phyloP scores from a whole-genome alignment of 1,139 yeast species.

The Blastobotrys capitulatus region DNA sequence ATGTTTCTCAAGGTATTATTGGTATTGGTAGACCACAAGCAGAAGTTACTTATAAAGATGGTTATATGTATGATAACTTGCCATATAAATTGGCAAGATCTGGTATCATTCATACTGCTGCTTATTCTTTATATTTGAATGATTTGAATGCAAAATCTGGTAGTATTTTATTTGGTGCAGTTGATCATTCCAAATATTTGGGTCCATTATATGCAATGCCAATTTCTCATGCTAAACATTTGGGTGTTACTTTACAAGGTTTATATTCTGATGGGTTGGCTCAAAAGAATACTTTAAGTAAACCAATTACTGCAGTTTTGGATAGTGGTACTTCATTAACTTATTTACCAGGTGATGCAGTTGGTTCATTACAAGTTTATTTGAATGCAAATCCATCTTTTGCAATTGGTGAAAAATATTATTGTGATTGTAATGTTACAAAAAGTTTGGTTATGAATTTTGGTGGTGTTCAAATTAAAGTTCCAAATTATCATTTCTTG shows the following conservation, averaged over 20 bases:
- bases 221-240: constrained; percentile 38
- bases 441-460: constrained; percentile 41
- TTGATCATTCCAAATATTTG: constrained; percentile 44
- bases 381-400: constrained; percentile 36
- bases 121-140: constrained; percentile 38
- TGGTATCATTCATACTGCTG: constrained; percentile 44
- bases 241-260: constrained; percentile 44
- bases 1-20: constrained; percentile 45
- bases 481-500: constrained; percentile 43
- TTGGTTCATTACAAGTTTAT: constrained; percentile 30
- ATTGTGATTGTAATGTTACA: constrained; percentile 37
- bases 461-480: constrained; percentile 45
- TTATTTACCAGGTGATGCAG: constrained; percentile 43
- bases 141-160: constrained; percentile 33
- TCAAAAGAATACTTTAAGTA: constrained; percentile 28
- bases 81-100: constrained; percentile 39
- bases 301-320: constrained; percentile 42
- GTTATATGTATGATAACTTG: constrained; percentile 22
- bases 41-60: constrained; percentile 21
- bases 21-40: constrained; percentile 49
- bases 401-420: constrained; percentile 33
- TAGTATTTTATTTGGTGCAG: constrained; percentile 44
- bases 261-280: constrained; percentile 36
- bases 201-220: constrained; percentile 34
- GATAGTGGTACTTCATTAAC: constrained; percentile 69